These are phyloP conservation scores for Ascodesmis nigricans DNA, from an alignment of 495 filamentous ascomycete genomes.

Conservation along the genomic window DNA sequence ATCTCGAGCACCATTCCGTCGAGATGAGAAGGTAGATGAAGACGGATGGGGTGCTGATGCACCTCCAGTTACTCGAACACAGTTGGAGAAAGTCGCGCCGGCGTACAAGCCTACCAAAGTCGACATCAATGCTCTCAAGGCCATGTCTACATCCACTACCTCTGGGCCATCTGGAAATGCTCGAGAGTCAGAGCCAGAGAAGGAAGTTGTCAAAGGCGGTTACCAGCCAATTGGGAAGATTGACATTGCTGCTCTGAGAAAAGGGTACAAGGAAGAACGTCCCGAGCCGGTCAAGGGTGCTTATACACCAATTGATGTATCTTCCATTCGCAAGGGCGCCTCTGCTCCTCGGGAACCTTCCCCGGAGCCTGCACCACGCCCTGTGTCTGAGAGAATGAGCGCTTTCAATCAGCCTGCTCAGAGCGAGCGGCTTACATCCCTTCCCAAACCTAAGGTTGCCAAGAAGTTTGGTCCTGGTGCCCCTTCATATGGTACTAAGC, in stretches of 20 bases:
- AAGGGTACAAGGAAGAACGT: constrained; percentile 48
- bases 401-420: constrained; percentile 37
- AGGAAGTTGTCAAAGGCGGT: constrained; percentile 59
- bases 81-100: constrained; percentile 79
- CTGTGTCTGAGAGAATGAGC: constrained; percentile 40
- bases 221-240: constrained; percentile 95
- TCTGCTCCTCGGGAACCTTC: constrained; percentile 24
- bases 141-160: constrained; percentile 41
- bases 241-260: constrained; percentile 76
- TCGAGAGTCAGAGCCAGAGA: not conserved
- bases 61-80: constrained; percentile 59
- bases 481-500: constrained; percentile 67
- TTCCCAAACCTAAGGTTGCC: constrained; percentile 85
- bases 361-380: constrained; percentile 23
- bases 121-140: constrained; percentile 42
- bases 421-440: constrained; percentile 58
- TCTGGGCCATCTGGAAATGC: constrained; percentile 28
- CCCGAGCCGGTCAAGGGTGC: constrained; percentile 69
- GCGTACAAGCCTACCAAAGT: constrained; percentile 91
- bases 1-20: constrained; percentile 41
- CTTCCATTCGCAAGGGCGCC: constrained; percentile 67
- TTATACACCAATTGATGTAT: constrained; percentile 85
- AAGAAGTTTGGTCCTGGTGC: constrained; percentile 56
- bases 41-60: constrained; percentile 97
- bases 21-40: constrained; percentile 33